Conservation (phyloP, 805 yeast genomes). For the Scheffersomyces lignosus region DNA sequence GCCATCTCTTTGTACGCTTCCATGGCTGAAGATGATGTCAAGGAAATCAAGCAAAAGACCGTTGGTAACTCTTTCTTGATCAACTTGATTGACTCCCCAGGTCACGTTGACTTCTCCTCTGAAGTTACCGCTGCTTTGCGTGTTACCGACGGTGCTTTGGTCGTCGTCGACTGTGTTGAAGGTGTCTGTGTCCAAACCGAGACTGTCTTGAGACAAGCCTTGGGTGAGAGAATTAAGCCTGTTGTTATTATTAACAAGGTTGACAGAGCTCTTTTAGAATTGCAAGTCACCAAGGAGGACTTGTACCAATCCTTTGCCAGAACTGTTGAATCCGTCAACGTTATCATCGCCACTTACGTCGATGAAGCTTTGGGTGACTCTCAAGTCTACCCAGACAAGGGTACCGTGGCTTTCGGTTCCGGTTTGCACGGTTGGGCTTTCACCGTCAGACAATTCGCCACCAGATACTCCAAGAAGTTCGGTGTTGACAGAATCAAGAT, state of each 20-base stretch:
- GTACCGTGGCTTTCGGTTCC: constrained; percentile 99
- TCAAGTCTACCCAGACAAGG: constrained; percentile 98
- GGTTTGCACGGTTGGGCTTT: constrained; percentile 99
- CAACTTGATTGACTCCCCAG: constrained; percentile 99
- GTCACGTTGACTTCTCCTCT: constrained; percentile 99
- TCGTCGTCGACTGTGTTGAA: constrained; percentile 98
- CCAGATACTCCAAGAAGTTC: constrained; percentile 97
- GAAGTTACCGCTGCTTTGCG: constrained; percentile 99
- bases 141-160: constrained; percentile 99
- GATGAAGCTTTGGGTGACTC: constrained; percentile 91
- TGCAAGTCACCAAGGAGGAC: constrained; percentile 98
- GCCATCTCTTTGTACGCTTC: constrained; percentile 95
- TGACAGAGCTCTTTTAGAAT: constrained; percentile 98
- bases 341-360: constrained; percentile 91
- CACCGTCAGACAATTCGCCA: constrained; percentile 98
- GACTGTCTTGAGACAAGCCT: constrained; percentile 98
- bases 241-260: constrained; percentile 98
- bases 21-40: constrained; percentile 80
- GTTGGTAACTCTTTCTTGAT: constrained; percentile 93
- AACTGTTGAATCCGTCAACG: constrained; percentile 99
- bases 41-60: constrained; percentile 89
- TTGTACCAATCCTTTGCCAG: constrained; percentile 97
- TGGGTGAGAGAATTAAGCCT: constrained; percentile 99
- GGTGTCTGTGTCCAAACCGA: constrained; percentile 99
- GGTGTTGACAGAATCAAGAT: constrained; percentile 98